Conservation (phyloP, 352 stramenopile genomes). For the Phytopythium litorale region DNA sequence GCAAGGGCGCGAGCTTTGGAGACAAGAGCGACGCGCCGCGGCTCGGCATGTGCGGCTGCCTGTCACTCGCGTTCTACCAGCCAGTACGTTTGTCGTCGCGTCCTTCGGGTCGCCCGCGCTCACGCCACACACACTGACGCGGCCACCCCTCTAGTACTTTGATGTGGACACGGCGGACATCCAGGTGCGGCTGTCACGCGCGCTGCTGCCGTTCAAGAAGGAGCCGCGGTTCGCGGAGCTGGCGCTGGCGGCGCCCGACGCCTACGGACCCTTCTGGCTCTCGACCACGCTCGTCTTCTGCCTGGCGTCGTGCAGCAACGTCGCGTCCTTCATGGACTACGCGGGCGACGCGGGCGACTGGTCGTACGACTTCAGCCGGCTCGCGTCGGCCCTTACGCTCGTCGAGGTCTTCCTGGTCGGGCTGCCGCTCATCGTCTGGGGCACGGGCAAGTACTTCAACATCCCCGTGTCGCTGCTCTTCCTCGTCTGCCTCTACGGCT, state of each 20-base stretch:
- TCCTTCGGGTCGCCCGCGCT: too few relatives aligned
- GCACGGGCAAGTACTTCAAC: constrained; percentile 74
- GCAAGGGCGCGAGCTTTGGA: constrained; percentile 34
- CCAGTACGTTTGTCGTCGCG: too few relatives aligned
- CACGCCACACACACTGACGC: too few relatives aligned
- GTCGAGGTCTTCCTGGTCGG: constrained; percentile 76
- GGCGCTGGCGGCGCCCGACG: constrained; percentile 49
- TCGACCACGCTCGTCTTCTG: constrained; percentile 86
- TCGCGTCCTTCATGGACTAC: constrained; percentile 78
- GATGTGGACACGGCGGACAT: constrained; percentile 83
- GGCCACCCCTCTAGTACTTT: too few relatives aligned
- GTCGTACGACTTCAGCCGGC: constrained; percentile 80
- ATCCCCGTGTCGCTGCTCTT: constrained; percentile 76
- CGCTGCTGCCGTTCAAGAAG: constrained; percentile 83
- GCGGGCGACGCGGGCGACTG: constrained; percentile 52
- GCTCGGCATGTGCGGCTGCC: constrained; percentile 70
- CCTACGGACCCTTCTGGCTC: constrained; percentile 83
- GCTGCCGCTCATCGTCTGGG: constrained; percentile 72
- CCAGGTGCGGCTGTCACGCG: constrained; percentile 65
- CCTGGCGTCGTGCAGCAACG: constrained; percentile 82
- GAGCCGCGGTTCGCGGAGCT: constrained; percentile 79
- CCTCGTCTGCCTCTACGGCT: constrained; percentile 82
- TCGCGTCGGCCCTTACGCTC: constrained; percentile 74
- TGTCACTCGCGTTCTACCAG: constrained; percentile 81
- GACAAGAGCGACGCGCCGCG: constrained; percentile 25